A percentile compares a stretch with the other conserved stretches of the same genome.
phyloP scores from a whole-genome alignment of 495 filamentous ascomycete species.

The Penicillium canariense region DNA sequence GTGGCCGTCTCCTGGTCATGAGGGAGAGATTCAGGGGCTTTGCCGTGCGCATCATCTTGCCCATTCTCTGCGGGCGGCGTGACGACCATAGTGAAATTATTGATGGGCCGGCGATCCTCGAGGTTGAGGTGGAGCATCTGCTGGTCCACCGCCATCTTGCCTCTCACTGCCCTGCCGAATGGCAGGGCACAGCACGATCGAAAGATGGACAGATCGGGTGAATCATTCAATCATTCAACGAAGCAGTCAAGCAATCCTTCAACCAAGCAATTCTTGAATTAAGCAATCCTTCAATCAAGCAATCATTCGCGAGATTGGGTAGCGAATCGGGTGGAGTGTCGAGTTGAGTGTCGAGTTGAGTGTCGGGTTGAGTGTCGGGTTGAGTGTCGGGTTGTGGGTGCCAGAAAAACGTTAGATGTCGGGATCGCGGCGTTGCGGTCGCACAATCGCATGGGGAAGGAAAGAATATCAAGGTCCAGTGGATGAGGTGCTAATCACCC shows the following conservation, averaged over 20 bases:
- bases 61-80: constrained; percentile 30
- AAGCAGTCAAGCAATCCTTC: not conserved
- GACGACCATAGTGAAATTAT: constrained; percentile 17
- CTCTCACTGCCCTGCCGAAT: constrained; percentile 5
- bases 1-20: not conserved
- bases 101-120: constrained; percentile 16
- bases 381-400: too few species aligned
- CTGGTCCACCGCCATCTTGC: constrained; percentile 24
- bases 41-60: constrained; percentile 1
- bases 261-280: too few species aligned
- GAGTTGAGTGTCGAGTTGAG: too few species aligned
- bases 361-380: too few species aligned
- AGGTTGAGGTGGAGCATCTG: constrained; percentile 28
- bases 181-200: constrained; percentile 8
- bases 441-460: not conserved
- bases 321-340: too few species aligned
- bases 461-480: not conserved
- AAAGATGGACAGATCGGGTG: too few species aligned
- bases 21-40: not conserved
- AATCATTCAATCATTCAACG: not conserved
- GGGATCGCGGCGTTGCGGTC: not conserved
- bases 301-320: not conserved
- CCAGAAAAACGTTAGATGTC: not conserved
- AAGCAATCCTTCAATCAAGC: too few species aligned
- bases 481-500: not conserved